Base-by-base conservation (phyloP, 2,329 filamentous ascomycete species). In the Cercospora zeae-maydis region DNA sequence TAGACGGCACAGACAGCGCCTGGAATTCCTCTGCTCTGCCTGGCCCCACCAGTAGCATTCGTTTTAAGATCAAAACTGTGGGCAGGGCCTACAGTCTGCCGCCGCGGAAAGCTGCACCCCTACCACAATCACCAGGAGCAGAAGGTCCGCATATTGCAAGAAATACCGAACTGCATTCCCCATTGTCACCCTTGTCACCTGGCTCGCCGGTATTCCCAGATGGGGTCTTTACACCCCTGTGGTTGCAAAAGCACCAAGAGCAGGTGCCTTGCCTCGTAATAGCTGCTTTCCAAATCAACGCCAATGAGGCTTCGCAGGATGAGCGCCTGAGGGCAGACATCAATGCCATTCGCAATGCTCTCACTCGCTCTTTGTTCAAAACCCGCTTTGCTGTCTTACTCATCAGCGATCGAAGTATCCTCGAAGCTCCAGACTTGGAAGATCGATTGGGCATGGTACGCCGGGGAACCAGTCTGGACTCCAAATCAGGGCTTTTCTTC, bases 281-380 rank as follows among this genome's bases (percentile, higher is more conserved):
- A 33, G 89, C 88, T 67, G 95, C 96, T 78, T 96, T 96, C 73
- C 83, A 84, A 36, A 85, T 97, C 62, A 86, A 85, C 3, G 88
- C 85, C 0, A 89, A 86, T n/a, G 84, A 88, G 59, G 91, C 88
- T 4, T 78, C 92, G n/a, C 84, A 89, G 67, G 93, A 98, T 74
- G 95, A 95, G 74, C 88, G 91, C 73, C 82, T 97, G 47, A 96
- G 96, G 75, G 86, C 86, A 7, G 92, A 97, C 71, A 92, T 99
- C 71, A 92, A 89, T 75, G 85, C 84, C 31, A 81, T 93, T 65
- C 92, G 89, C 70, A 85, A 82, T 36, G 83, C 87, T 16, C 82
- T 97, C 68, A 81, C 81, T 24, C 81, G 81, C 49, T 91, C 89
- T 4, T 88, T 89, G 5, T 93, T 92, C 78, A 93, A 89, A 75